Percentiles rank a stretch among this genome's conserved stretches.
These are phyloP conservation scores for Naumovozyma dairenensis DNA, from an alignment of 805 yeast genomes.

Conservation along the genomic window DNA sequence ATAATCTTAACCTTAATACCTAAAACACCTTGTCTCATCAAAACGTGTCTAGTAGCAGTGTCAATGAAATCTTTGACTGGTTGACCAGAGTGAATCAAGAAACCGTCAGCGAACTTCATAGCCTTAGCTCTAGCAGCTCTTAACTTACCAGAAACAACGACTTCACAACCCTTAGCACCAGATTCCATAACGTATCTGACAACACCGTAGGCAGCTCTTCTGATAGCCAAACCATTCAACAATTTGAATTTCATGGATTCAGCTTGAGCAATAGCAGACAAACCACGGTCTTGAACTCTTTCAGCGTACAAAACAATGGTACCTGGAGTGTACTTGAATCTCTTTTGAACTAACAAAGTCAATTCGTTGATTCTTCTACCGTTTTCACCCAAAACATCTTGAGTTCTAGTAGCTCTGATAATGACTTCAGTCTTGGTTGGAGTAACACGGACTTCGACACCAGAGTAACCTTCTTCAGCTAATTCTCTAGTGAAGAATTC, in stretches of 20 bases:
- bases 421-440: slow-evolving; percentile 97
- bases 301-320: slow-evolving; percentile 93
- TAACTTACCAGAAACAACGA: slow-evolving; percentile 98
- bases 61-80: slow-evolving; percentile 98
- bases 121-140: slow-evolving; percentile 99
- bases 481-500: slow-evolving; percentile 99
- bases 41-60: slow-evolving; percentile 97
- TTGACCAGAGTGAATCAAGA: slow-evolving; percentile 99
- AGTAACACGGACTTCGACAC: slow-evolving; percentile 98
- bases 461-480: slow-evolving; percentile 99
- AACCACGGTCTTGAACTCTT: slow-evolving; percentile 99
- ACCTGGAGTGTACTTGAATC: slow-evolving; percentile 94
- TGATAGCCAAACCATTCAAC: slow-evolving; percentile 96
- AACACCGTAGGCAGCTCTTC: slow-evolving; percentile 99
- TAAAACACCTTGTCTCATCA: slow-evolving; percentile 99
- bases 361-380: slow-evolving; percentile 99
- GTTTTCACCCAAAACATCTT: slow-evolving; percentile 97
- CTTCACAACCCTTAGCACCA: slow-evolving; percentile 99
- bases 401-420: slow-evolving; percentile 98
- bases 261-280: slow-evolving; percentile 99
- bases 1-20: slow-evolving; percentile 99
- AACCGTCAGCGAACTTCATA: slow-evolving; percentile 99
- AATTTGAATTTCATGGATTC: slow-evolving; percentile 98
- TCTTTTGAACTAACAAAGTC: slow-evolving; percentile 94
- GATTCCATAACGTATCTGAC: slow-evolving; percentile 99